Conservation (phyloP, 441 rosid genomes). For the Gossypium davidsonii region DNA sequence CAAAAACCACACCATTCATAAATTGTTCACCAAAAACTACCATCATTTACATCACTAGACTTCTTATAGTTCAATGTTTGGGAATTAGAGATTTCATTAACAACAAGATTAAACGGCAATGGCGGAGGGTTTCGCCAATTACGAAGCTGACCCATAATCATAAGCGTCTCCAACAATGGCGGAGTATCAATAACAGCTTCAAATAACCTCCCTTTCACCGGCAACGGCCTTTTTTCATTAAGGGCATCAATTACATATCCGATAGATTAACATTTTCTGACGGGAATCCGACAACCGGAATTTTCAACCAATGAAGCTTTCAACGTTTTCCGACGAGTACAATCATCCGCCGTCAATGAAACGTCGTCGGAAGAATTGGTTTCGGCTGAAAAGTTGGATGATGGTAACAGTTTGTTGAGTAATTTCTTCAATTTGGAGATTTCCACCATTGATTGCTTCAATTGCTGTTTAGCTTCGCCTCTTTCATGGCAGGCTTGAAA, state of each 20-base stretch:
- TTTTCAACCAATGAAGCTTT: not conserved
- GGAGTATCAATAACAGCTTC: not conserved
- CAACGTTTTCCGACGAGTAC: not conserved
- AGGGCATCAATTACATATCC: not conserved
- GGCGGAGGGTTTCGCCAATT: slow-evolving; percentile 14
- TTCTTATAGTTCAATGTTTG: not conserved
- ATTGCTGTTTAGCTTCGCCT: slow-evolving; percentile 15
- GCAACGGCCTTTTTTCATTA: not conserved
- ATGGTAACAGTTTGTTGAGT: not conserved
- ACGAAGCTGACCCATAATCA: slow-evolving; percentile 6
- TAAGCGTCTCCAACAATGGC: slow-evolving; percentile 10
- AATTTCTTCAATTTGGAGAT: not conserved
- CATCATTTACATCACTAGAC: not conserved
- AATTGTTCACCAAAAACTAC: not conserved
- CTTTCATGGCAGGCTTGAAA: not conserved
- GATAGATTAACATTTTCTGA: not conserved
- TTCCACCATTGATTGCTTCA: slow-evolving; percentile 4
- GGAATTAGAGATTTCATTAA: not conserved
- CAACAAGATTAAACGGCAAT: not conserved
- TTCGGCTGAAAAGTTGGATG: not conserved
- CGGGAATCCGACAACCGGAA: not conserved
- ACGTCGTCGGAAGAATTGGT: not conserved
- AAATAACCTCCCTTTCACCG: slow-evolving; percentile 5
- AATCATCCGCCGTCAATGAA: not conserved
- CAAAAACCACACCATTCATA: not conserved